These are phyloP conservation scores for Solanum bulbocastanum DNA, from an alignment of 257 asterid genomes.

Conservation along the genomic window DNA sequence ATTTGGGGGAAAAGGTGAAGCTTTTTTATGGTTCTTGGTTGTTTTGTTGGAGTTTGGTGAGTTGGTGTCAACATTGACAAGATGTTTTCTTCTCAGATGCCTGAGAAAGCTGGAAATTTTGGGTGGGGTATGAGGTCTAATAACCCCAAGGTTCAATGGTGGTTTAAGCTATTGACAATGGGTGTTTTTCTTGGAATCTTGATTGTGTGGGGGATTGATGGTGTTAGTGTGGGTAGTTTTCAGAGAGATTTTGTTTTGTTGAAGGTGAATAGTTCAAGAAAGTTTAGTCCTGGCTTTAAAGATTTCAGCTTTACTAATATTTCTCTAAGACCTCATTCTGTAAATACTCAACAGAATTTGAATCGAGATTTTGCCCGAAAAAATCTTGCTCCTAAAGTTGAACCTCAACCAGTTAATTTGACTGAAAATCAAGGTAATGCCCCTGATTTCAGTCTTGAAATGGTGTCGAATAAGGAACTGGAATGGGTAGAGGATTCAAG, in stretches of 20 bases:
- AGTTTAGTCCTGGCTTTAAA: slow-evolving; percentile 4
- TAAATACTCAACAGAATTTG: slow-evolving; percentile 10
- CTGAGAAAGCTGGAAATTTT: slow-evolving; percentile 40
- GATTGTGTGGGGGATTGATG: slow-evolving; percentile 48
- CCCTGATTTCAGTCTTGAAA: slow-evolving; percentile 9
- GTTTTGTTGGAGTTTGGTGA: neutral
- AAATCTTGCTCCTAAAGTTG: slow-evolving; percentile 4
- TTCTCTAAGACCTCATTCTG: slow-evolving; percentile 9
- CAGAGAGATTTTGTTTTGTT: slow-evolving; percentile 23
- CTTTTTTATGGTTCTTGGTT: neutral
- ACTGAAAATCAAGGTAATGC: neutral
- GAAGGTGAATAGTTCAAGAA: slow-evolving; percentile 21
- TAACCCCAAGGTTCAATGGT: slow-evolving; percentile 37
- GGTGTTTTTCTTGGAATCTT: slow-evolving; percentile 48
- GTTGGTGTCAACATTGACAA: neutral
- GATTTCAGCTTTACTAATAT: slow-evolving; percentile 25
- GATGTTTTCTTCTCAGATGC: slow-evolving; percentile 12
- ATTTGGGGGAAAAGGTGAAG: neutral
- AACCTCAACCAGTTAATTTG: slow-evolving; percentile 5
- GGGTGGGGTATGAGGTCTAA: slow-evolving; percentile 44
- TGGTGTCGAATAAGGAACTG: neutral
- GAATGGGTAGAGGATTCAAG: neutral
- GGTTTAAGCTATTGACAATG: slow-evolving; percentile 47
- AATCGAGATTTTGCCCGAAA: slow-evolving; percentile 16
- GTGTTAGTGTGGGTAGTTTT: slow-evolving; percentile 18